Percentiles rank a stretch among this genome's conserved stretches.
phyloP scores from a whole-genome alignment of 352 stramenopile genomes.

The Phytopythium litorale region DNA sequence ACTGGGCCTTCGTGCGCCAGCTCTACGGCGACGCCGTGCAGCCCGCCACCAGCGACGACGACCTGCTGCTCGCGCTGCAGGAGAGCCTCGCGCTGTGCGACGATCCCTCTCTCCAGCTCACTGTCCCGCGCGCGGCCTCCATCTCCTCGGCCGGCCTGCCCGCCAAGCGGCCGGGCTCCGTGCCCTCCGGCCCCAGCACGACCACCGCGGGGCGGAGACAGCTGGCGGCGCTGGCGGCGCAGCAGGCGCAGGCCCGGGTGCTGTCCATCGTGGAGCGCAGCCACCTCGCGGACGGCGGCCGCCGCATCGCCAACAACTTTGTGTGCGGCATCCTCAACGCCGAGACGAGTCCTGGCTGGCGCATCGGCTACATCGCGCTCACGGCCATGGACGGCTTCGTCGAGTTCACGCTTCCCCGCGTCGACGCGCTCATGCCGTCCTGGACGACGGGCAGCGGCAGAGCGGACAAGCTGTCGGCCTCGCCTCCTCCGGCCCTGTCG shows the following conservation, averaged over 20 bases:
- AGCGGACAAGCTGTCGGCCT: neutral
- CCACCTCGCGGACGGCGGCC: constrained; percentile 55
- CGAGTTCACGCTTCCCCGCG: constrained; percentile 61
- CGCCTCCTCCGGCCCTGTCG: constrained; percentile 9
- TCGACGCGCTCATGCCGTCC: constrained; percentile 53
- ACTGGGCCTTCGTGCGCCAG: constrained; percentile 69
- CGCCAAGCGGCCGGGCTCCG: neutral
- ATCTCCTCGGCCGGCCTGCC: neutral
- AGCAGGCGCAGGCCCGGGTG: constrained; percentile 29
- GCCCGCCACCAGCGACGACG: constrained; percentile 61
- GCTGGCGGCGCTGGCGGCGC: constrained; percentile 22
- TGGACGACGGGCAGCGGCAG: constrained; percentile 23
- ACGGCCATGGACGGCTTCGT: constrained; percentile 79
- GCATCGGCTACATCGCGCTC: constrained; percentile 74
- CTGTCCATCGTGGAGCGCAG: constrained; percentile 44
- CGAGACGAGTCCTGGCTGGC: constrained; percentile 67
- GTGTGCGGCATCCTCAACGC: constrained; percentile 70
- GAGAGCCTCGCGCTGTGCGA: constrained; percentile 70
- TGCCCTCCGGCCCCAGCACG: neutral
- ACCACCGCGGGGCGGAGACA: constrained; percentile 26
- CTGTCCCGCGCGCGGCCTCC: constrained; percentile 26
- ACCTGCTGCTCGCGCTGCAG: constrained; percentile 76
- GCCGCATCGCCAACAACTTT: constrained; percentile 59
- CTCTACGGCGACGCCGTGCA: constrained; percentile 70
- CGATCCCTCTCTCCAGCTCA: constrained; percentile 47